Conservation (phyloP, 192 early-diverging fungal genomes). For the Linnemannia elongata region DNA sequence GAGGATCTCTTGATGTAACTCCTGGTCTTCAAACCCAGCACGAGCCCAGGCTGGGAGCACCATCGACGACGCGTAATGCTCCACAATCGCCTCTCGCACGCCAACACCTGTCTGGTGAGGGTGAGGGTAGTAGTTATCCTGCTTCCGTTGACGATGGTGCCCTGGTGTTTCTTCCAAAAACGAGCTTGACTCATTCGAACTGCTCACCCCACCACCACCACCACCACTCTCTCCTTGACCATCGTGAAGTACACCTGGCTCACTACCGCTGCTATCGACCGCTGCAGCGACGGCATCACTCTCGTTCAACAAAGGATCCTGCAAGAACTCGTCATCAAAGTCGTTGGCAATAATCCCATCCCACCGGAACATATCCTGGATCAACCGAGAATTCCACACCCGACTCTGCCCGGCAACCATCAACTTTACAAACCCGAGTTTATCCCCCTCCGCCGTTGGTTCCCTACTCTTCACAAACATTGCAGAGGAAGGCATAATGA, state of each 20-base stretch:
- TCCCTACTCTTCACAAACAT: slow-evolving; percentile 40
- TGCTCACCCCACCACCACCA: neutral
- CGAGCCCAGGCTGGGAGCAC: slow-evolving; percentile 42
- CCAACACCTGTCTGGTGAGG: neutral
- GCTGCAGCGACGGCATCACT: neutral
- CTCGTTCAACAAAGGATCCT: neutral
- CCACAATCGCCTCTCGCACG: slow-evolving; percentile 14
- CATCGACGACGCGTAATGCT: slow-evolving; percentile 39
- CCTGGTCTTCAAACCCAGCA: slow-evolving; percentile 29
- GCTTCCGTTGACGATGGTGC: slow-evolving; percentile 6
- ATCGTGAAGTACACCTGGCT: too few relatives aligned
- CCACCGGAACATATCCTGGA: slow-evolving; percentile 46
- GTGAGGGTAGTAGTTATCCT: neutral
- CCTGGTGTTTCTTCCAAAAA: neutral
- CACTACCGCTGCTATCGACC: neutral
- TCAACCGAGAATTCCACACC: slow-evolving; percentile 14
- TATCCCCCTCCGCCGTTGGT: slow-evolving; percentile 28
- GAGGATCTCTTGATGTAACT: slow-evolving; percentile 42
- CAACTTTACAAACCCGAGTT: slow-evolving; percentile 34
- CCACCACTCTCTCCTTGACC: neutral
- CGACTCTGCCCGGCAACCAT: slow-evolving; percentile 28
- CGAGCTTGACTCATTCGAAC: slow-evolving; percentile 1
- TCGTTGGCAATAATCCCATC: slow-evolving; percentile 44
- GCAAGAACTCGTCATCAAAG: slow-evolving; percentile 44
- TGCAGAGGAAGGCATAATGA: slow-evolving; percentile 40